Conservation (phyloP, 306 rosid genomes). For the Cucumis cinereus region DNA sequence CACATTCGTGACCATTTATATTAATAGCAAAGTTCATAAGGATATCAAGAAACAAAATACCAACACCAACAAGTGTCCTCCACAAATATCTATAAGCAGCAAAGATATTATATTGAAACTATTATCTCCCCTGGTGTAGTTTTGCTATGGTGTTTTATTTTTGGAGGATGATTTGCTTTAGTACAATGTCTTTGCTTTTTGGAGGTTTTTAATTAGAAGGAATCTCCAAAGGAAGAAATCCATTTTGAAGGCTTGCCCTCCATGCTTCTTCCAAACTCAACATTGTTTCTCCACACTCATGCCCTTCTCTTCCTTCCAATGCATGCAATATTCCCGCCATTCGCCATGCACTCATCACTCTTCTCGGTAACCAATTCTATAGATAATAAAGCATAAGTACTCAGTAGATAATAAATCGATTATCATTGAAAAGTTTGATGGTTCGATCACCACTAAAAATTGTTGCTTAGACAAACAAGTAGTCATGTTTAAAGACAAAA, state of each 20-base stretch:
- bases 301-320: constrained; percentile 44
- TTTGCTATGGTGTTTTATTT: no score
- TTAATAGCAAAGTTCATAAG: neutral
- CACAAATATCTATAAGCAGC: no score
- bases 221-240: constrained; percentile 40
- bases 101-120: neutral
- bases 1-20: neutral
- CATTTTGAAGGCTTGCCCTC: constrained; percentile 55
- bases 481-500: no score
- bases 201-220: neutral
- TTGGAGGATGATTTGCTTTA: neutral
- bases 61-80: no score
- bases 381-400: no score
- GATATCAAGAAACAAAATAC: neutral
- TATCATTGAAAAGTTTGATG: no score
- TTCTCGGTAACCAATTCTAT: constrained; percentile 81
- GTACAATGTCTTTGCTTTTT: neutral
- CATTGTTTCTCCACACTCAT: constrained; percentile 48
- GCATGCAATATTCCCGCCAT: constrained; percentile 73
- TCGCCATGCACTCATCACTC: constrained; percentile 79
- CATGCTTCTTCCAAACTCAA: constrained; percentile 37
- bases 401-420: no score
- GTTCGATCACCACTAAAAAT: no score
- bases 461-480: no score
- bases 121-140: neutral